Conservation (phyloP, 352 stramenopile species). For the Pythium guiyangense region DNA sequence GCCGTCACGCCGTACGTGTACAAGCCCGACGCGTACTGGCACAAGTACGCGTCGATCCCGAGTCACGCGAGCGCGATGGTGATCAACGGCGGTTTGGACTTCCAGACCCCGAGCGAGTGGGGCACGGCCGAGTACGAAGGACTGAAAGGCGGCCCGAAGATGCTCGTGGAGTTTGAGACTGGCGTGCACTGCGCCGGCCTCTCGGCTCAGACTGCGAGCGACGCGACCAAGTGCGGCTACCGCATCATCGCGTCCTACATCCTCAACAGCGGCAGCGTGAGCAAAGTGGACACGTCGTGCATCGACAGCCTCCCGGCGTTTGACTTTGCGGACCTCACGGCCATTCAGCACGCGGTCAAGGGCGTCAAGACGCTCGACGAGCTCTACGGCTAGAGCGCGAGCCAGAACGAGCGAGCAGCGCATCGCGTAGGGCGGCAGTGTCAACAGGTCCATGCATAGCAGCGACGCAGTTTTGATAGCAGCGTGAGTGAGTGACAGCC, state of each 20-base stretch:
- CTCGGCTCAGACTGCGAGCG: neutral
- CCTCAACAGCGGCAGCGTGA: slow-evolving; percentile 9
- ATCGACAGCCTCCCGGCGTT: slow-evolving; percentile 11
- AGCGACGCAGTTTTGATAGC: too few species aligned
- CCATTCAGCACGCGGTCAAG: too few species aligned
- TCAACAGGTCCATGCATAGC: too few species aligned
- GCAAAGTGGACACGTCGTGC: slow-evolving; percentile 18
- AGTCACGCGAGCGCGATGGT: slow-evolving; percentile 21
- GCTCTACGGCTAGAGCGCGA: too few species aligned
- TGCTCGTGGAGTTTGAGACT: slow-evolving; percentile 21
- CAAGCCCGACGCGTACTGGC: slow-evolving; percentile 25
- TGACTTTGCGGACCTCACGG: slow-evolving; percentile 2
- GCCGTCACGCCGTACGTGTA: slow-evolving; percentile 18
- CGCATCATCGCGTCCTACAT: slow-evolving; percentile 20
- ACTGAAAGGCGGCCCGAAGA: slow-evolving; percentile 13
- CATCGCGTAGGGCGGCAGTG: too few species aligned
- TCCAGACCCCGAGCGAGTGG: slow-evolving; percentile 17
- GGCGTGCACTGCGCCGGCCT: slow-evolving; percentile 18
- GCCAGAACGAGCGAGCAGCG: too few species aligned
- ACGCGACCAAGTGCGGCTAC: slow-evolving; percentile 12
- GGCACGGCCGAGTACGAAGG: slow-evolving; percentile 16
- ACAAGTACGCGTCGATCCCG: slow-evolving; percentile 18
- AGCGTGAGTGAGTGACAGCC: too few species aligned
- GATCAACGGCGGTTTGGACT: slow-evolving; percentile 25
- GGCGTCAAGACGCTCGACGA: too few species aligned